Conservation (phyloP, 805 yeast genomes). For the Torulaspora delbrueckii region DNA sequence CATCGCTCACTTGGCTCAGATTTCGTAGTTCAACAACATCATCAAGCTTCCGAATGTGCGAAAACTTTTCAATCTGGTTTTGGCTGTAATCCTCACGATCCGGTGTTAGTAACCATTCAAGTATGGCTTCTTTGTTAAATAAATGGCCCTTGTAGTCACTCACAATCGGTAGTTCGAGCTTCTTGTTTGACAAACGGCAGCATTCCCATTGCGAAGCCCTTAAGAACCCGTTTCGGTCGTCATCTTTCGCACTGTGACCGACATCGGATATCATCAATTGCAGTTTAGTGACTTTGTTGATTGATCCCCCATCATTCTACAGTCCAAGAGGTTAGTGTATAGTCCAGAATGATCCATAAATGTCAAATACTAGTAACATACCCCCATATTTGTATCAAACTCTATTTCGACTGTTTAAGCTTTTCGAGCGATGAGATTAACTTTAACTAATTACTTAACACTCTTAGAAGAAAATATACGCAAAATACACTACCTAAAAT, state of each 20-base stretch:
- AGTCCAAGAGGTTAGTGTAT: slow-evolving; percentile 5
- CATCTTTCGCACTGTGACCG: slow-evolving; percentile 19
- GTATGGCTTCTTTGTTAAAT: slow-evolving; percentile 56
- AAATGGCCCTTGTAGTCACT: slow-evolving; percentile 65
- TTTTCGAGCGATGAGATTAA: slow-evolving; percentile 4
- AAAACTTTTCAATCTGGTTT: slow-evolving; percentile 25
- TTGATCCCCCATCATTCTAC: slow-evolving; percentile 69
- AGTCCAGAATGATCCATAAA: no score
- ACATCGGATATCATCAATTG: slow-evolving; percentile 28
- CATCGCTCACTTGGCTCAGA: slow-evolving; percentile 12
- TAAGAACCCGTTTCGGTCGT: slow-evolving; percentile 21
- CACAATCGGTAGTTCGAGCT: slow-evolving; percentile 49
- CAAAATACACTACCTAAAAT: not conserved
- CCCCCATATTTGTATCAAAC: slow-evolving; percentile 7
- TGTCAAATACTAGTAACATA: slow-evolving; percentile 4
- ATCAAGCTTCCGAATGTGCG: slow-evolving; percentile 38
- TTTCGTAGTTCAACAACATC: slow-evolving; percentile 45
- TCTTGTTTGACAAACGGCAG: slow-evolving; percentile 45
- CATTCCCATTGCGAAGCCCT: slow-evolving; percentile 38
- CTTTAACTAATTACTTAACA: not conserved
- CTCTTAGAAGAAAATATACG: not conserved
- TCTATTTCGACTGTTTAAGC: not conserved
- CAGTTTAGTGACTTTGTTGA: slow-evolving; percentile 52
- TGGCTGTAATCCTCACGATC: slow-evolving; percentile 25
- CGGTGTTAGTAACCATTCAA: slow-evolving; percentile 48